Evolutionary conservation across 306 rosid species (phyloP), one percentile per base, ranked within the genome.

Genomic region (Albizia julibrissin): DNA sequence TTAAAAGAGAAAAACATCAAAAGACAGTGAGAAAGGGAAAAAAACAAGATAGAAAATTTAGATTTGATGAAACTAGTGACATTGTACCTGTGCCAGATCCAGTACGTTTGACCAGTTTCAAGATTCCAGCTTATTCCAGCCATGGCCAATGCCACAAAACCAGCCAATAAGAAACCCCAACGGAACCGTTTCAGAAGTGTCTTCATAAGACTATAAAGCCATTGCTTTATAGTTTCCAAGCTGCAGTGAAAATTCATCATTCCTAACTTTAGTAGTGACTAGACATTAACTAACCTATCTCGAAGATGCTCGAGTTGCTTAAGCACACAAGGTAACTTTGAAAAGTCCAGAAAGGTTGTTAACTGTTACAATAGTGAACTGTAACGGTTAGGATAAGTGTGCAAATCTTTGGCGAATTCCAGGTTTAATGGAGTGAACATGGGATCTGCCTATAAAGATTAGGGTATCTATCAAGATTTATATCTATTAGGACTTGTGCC

Each of bases 51-150:
- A n/a, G n/a, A n/a, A n/a, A n/a, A n/a, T n/a, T n/a, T n/a, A n/a
- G n/a, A n/a, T n/a, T n/a, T n/a, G n/a, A n/a, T n/a, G n/a, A n/a
- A n/a, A n/a, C n/a, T n/a, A n/a, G n/a, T n/a, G n/a, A n/a, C n/a
- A n/a, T n/a, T n/a, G n/a, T n/a, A n/a, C n/a, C n/a, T n/a, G n/a
- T 95, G 97, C 99, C 99, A 95, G 79, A 95, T 39, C 99, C 98
- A 95, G 89, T 95, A 95, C 79, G 66, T 92, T 79, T 85, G 86
- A 86, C 94, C 89, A 70, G 86, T 89, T 89, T 93, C 99, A 81
- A 93, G 84, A 19, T 54, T 78, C 99, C 98, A 90, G 84, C 98
- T 93, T 54, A 66, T 69, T 81, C 83, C 96, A 46, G 99, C 99
- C 89, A 93, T 84, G 79, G 91, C 89, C 83, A 95, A 84, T 43